Evolutionary conservation across 192 early-diverging fungal species (phyloP), one percentile per base, ranked within the genome.

Genomic region (Coemansia sp.): DNA sequence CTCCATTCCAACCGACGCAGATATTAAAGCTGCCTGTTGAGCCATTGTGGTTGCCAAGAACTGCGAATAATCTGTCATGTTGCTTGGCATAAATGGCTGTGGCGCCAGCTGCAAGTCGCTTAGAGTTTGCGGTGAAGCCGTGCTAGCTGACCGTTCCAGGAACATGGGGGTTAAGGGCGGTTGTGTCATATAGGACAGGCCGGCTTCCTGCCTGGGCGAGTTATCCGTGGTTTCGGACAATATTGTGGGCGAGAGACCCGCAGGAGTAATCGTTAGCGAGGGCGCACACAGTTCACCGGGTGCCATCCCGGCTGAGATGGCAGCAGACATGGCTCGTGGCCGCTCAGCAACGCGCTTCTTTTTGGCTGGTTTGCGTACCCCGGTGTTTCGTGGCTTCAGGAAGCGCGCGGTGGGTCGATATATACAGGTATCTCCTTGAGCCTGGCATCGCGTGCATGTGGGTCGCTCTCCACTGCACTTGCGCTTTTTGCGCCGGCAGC

Each of bases 401-500:
- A 52, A 72, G 23, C 69, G 57, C 21, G 71, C 64, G 14, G 71
- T 74, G 11, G 65, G 65, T 13, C 65, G 57, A 54, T 75, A 75
- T n/a, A 42, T 40, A 35, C 72, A 75, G 5, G 15, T 11, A 30
- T 68, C 65, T 20, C 61, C 61, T 35, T 68, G 72, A 3, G 65
- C 65, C 19, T 40, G 53, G 61, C 74, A 78, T 5, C 64, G 52
- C 14, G 58, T 61, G 53, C 74, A 78, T 38, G 53, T 31, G 2
- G 74, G 67, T 6, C 65, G 63, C 56, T 64, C 46, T 41, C 74
- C 59, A 37, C 68, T 70, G 59, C 74, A 78, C 59, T 70, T 78
- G 74, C 65, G 63, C 56, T 78, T 78, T 48, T 70, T 70, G 59
- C 64, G 62, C 13, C 74, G 58, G 37, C 74, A 78, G 51, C 57